Evolutionary conservation across 257 asterid species (phyloP), one percentile per base, ranked within the genome.

Genomic region (Avicennia marina): DNA sequence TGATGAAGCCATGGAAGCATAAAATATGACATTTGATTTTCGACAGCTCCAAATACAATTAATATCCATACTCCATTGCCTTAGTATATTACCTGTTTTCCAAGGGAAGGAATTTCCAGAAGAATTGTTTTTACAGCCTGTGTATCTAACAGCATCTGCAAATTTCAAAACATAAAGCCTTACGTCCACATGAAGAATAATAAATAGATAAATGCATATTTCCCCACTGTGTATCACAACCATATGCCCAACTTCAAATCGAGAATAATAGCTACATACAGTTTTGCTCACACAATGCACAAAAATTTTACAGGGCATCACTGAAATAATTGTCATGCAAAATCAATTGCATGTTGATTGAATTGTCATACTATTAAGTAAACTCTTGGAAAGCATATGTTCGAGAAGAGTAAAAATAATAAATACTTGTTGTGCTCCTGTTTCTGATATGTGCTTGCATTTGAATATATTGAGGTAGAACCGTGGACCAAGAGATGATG

Each of bases 381-480:
- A 34, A 2, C 7, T 4, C 7, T 3, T 34, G 7, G 7, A 10
- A 34, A 34, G 10, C 41, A 34, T n/a, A n/a, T n/a, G n/a, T n/a
- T n/a, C n/a, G n/a, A n/a, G n/a, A 34, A 34, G 12, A 34, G 12
- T 4, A 54, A 54, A 49, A 47, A 49, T 33, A 50, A 29, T 32
- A 40, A 54, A 25, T 84, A 82, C 96, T 71, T 87, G 98, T 54
- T 90, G 98, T 53, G 98, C 95, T 70, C 96, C 96, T 34, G 98
- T 90, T 75, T 90, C 96, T 46, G 98, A 87, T 75, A 90, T 87
- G 31, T 87, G 98, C 88, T 90, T 90, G 95, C 98, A 90, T 73
- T 84, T 90, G 87, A 87, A 90, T 63, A 90, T 82, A 73, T 87
- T 90, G 71, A 77, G 80, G 73, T 78, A 90, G 79, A 90, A 90